phyloP scores from a whole-genome alignment of 352 stramenopile genomes.

The Pilasporangium apinafurcum region DNA sequence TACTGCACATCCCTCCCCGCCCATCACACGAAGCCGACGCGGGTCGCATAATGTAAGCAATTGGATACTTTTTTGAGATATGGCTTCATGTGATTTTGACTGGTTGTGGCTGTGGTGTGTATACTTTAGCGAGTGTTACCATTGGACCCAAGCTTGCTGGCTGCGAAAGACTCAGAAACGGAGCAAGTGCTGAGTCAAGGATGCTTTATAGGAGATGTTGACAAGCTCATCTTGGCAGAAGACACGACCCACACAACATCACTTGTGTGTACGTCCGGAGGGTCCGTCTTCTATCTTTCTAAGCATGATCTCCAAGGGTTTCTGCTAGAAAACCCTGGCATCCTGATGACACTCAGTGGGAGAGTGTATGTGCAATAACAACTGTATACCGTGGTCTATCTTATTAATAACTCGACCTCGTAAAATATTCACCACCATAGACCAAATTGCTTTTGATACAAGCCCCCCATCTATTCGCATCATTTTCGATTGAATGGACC shows the following conservation, averaged over 20 bases:
- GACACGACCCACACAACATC: slow-evolving; percentile 50
- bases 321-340: slow-evolving; percentile 64
- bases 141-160: slow-evolving; percentile 44
- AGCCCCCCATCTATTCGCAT: no score
- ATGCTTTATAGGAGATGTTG: slow-evolving; percentile 63
- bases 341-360: slow-evolving; percentile 68
- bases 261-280: slow-evolving; percentile 44
- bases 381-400: no score
- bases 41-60: slow-evolving; percentile 47
- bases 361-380: slow-evolving; percentile 45
- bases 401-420: no score
- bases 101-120: slow-evolving; percentile 3
- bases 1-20: no score
- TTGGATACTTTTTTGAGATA: background rate
- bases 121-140: slow-evolving; percentile 41
- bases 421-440: no score
- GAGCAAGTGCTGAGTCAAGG: slow-evolving; percentile 45
- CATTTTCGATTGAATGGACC: no score
- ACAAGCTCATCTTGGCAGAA: slow-evolving; percentile 50
- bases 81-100: background rate
- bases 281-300: slow-evolving; percentile 51
- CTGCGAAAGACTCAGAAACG: slow-evolving; percentile 27
- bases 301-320: slow-evolving; percentile 70
- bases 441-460: no score
- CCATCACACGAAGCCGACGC: slow-evolving; percentile 27